Evolutionary conservation across 2,329 filamentous ascomycete genomes (phyloP), one percentile per base, ranked within the genome.

Genomic region (Malbranchea cinnamomea): DNA sequence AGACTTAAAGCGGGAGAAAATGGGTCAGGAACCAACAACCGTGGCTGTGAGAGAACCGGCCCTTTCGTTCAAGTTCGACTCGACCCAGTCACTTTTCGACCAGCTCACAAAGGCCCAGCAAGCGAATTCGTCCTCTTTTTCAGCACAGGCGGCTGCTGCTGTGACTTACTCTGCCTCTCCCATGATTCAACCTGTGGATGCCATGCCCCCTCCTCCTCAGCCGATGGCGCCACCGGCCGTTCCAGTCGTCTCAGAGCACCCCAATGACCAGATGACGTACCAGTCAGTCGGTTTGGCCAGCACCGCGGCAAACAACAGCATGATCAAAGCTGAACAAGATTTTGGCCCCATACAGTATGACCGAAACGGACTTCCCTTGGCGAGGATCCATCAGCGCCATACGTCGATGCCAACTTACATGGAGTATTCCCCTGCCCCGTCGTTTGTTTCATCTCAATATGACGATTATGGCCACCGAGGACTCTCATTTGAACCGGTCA

Each of bases 71-170:
- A 84, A 98, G 60, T 98, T 94, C 61, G 89, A 98, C 63, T 94
- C 89, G 14, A 95, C 89, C 19, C 89, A 98, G 62, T 95, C 89
- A 44, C 77, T 98, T 37, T 98, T 93, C 55, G 89, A 98, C 68
- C 89, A 98, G 66, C 76, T 98, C 63, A 98, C 89, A 47, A 98
- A 95, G 67, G 85, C 87, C 27, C 89, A 98, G 60, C 89, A 95
- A 68, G 87, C 85, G 57, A 95, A 92, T 63, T 91, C 87, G 5
- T 95, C 89, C 3, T 93, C 87, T 2, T 95, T 94, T 68, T 83
- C 74, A 58, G 81, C 80, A 40, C 79, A 85, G 41, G 65, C 74
- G 45, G 76, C 71, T 57, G 65, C 62, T 47, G 62, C 65, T 44
- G 65, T 57, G 58, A 63, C 59, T 31, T 80, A 79, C 49, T 76